Evolutionary conservation across 306 rosid species (phyloP).

Genomic region (Luffa acutangula): DNA sequence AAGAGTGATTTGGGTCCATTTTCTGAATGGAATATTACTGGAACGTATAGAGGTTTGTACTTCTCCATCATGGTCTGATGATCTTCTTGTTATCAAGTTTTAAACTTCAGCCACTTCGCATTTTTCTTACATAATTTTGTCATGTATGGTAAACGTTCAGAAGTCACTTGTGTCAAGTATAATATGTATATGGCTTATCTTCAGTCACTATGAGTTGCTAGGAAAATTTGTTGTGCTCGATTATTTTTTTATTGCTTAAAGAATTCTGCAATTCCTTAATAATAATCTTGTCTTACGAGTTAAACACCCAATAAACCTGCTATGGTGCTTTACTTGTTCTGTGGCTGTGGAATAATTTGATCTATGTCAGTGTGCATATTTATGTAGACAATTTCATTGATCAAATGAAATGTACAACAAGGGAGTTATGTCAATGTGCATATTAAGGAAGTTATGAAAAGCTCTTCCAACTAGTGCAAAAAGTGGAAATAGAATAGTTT

Average conservation of each 20-base stretch:
- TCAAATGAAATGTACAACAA: neutral
- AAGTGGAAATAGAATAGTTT: neutral
- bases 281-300: neutral
- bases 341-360: neutral
- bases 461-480: neutral
- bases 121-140: neutral
- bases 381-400: neutral
- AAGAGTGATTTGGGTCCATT: slow-evolving; percentile 81
- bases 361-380: neutral
- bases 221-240: neutral
- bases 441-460: neutral
- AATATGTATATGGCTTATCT: neutral
- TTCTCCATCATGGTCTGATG: neutral
- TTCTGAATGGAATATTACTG: slow-evolving; percentile 87
- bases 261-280: neutral
- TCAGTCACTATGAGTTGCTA: neutral
- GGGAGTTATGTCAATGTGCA: neutral
- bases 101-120: neutral
- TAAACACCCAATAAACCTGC: neutral
- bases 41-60: slow-evolving; percentile 88
- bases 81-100: neutral
- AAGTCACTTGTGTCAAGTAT: neutral
- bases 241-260: neutral
- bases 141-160: neutral
- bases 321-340: neutral